Evolutionary conservation across 164 flowering plant genomes (phyloP).

Genomic region (Santalum album): DNA sequence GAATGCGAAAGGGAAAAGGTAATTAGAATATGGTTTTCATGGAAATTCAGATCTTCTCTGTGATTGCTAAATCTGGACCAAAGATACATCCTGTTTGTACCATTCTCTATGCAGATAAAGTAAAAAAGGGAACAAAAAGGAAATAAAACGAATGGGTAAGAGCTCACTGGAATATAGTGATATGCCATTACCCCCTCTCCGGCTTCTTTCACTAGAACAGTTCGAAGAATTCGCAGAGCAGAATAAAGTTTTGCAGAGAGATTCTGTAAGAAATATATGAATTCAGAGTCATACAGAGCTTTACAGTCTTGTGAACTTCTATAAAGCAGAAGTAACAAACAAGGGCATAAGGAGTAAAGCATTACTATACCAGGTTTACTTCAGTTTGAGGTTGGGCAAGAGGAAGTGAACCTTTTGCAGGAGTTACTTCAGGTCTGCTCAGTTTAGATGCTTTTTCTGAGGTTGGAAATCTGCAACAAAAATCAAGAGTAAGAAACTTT

Average conservation of each 20-base stretch:
- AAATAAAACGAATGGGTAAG: not conserved
- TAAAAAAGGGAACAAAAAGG: not conserved
- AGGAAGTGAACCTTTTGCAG: constrained; percentile 50
- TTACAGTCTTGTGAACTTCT: not conserved
- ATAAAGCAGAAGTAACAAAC: not conserved
- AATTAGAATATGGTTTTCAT: too few species aligned
- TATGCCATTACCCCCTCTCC: constrained; percentile 66
- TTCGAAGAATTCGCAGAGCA: constrained; percentile 62
- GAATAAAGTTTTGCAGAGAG: constrained; percentile 66
- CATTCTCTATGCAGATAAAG: not conserved
- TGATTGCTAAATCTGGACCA: too few species aligned
- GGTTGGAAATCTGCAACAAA: constrained; percentile 57
- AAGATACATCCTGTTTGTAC: too few species aligned
- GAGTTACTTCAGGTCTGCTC: constrained; percentile 36
- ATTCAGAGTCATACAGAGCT: not conserved
- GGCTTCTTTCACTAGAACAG: constrained; percentile 59
- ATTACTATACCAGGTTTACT: constrained; percentile 44
- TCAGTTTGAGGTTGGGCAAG: constrained; percentile 41
- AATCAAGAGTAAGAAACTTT: constrained; percentile 8
- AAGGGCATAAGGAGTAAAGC: not conserved
- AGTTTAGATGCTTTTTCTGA: constrained; percentile 34
- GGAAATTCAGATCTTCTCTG: too few species aligned
- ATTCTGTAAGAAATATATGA: constrained; percentile 27
- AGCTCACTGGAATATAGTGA: constrained; percentile 71
- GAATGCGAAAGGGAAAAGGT: constrained; percentile 5